A percentile compares a stretch with the other conserved stretches of the same genome.
Conservation (phyloP, 2,329 filamentous ascomycete species). For the Fusarium udum region DNA sequence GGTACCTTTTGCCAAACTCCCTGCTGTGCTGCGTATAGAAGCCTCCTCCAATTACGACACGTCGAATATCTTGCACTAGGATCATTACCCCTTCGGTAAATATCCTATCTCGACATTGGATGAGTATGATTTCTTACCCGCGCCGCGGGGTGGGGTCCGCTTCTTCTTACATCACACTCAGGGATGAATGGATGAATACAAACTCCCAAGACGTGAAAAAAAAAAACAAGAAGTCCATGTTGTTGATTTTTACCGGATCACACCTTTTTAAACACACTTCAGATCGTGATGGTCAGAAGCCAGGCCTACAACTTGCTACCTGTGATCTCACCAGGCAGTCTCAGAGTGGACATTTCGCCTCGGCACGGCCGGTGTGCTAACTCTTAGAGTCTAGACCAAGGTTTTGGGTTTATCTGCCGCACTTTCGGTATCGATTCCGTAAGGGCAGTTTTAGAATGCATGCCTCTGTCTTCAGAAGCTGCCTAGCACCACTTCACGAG, state of each 20-base stretch:
- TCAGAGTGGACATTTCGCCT: not conserved
- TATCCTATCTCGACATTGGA: constrained; percentile 26
- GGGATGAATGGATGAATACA: constrained; percentile 17
- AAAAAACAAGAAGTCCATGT: not conserved
- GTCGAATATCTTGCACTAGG: constrained; percentile 13
- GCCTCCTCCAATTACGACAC: constrained; percentile 13
- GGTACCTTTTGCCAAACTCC: not conserved
- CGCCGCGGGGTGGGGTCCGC: constrained; percentile 13
- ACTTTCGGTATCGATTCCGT: constrained; percentile 41
- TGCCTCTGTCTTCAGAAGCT: not conserved
- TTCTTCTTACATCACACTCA: constrained; percentile 31
- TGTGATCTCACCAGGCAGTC: constrained; percentile 6
- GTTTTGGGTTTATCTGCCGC: constrained; percentile 38
- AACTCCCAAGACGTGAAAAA: not conserved
- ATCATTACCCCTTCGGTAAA: constrained; percentile 32
- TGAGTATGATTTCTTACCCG: constrained; percentile 17
- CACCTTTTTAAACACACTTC: not conserved
- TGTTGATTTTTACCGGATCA: constrained; percentile 24
- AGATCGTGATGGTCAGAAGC: constrained; percentile 4
- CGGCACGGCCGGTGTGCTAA: constrained; percentile 22
- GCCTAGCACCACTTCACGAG: constrained; percentile 14
- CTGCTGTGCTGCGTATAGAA: not conserved
- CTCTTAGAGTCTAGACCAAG: constrained; percentile 7
- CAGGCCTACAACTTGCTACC: not conserved
- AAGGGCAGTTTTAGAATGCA: constrained; percentile 28